Percentiles rank a stretch among this genome's conserved stretches.
These are phyloP conservation scores for Ustilago vetiveriae DNA, from an alignment of 1,284 basidiomycete species.

Conservation along the genomic window DNA sequence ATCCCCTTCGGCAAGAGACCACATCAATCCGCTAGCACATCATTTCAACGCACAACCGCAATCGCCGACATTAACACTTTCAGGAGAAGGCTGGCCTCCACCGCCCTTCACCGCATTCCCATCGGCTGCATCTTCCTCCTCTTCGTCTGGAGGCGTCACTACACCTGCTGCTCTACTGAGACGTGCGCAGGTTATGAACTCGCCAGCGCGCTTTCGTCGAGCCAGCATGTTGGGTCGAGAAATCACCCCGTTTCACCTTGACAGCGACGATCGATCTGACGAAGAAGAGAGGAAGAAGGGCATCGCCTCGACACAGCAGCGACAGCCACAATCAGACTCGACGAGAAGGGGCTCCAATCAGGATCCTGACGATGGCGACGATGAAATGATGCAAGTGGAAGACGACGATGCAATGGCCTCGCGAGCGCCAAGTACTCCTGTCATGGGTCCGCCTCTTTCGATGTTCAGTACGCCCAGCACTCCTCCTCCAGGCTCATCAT, in stretches of 20 bases:
- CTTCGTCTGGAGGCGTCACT: conserved; percentile 13
- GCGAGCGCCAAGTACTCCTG: conserved; percentile 18
- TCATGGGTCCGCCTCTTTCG: conserved; percentile 36
- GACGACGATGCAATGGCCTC: conserved; percentile 18
- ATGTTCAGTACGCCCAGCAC: conserved; percentile 26
- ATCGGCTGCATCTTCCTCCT: conserved; percentile 13
- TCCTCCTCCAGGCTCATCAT: conserved; percentile 19
- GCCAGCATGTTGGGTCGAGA: conserved; percentile 56
- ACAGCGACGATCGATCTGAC: conserved; percentile 22
- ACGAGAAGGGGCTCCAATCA: conserved; percentile 2
- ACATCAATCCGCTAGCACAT: conserved; percentile 8
- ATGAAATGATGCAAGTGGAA: conserved; percentile 40
- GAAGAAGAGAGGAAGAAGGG: conserved; percentile 2
- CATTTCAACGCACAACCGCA: conserved; percentile 18
- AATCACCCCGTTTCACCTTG: conserved; percentile 44
- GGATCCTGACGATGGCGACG: conserved; percentile 41
- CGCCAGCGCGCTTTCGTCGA: conserved; percentile 43
- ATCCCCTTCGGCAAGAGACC: conserved; percentile 32
- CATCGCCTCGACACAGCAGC: conserved; percentile 6
- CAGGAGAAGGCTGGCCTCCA: conserved; percentile 35
- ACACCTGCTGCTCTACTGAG: conserved; percentile 24
- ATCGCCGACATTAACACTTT: conserved; percentile 21
- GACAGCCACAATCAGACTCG: not conserved
- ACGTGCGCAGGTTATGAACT: conserved; percentile 26
- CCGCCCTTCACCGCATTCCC: conserved; percentile 11